Evolutionary conservation across 768 basidiomycete genomes (phyloP).

Genomic region (Phaffia tasmanica): DNA sequence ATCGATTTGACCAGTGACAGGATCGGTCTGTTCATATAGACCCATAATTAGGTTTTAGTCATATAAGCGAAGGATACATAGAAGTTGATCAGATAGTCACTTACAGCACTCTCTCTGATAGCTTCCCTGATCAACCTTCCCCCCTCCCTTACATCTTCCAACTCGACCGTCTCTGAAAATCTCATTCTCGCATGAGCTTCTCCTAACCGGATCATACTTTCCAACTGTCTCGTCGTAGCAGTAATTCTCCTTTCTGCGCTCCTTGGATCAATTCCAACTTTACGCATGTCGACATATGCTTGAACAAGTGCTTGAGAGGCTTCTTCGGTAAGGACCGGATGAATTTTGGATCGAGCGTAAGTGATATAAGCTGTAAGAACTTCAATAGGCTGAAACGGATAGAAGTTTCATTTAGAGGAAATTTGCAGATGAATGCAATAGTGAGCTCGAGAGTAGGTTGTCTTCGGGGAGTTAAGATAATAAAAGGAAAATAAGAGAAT

Average conservation of each 20-base stretch:
- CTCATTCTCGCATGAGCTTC: conserved; percentile 97
- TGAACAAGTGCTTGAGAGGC: conserved; percentile 73
- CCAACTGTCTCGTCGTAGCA: conserved; percentile 92
- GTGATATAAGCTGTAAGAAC: conserved; percentile 90
- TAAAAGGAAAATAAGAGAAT: conserved; percentile 31
- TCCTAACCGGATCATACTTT: conserved; percentile 88
- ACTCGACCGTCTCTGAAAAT: conserved; percentile 73
- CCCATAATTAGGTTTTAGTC: not conserved
- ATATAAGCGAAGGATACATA: conserved; percentile 13
- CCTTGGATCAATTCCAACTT: conserved; percentile 76
- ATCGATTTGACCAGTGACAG: conserved; percentile 70
- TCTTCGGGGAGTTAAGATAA: not conserved
- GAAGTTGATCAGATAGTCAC: conserved; percentile 10
- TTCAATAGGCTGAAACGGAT: conserved; percentile 57
- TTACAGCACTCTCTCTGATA: conserved; percentile 56
- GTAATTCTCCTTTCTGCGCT: conserved; percentile 88
- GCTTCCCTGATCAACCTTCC: conserved; percentile 93
- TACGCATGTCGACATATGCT: conserved; percentile 87
- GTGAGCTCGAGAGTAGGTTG: not conserved
- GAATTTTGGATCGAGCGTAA: conserved; percentile 72
- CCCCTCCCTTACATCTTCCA: conserved; percentile 79
- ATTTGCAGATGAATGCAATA: no score
- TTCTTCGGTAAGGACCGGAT: conserved; percentile 73
- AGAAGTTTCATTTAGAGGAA: not conserved
- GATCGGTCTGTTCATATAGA: conserved; percentile 54